phyloP scores from a whole-genome alignment of 2,329 filamentous ascomycete species.

The Pseudocercospora pini-densiflorae region DNA sequence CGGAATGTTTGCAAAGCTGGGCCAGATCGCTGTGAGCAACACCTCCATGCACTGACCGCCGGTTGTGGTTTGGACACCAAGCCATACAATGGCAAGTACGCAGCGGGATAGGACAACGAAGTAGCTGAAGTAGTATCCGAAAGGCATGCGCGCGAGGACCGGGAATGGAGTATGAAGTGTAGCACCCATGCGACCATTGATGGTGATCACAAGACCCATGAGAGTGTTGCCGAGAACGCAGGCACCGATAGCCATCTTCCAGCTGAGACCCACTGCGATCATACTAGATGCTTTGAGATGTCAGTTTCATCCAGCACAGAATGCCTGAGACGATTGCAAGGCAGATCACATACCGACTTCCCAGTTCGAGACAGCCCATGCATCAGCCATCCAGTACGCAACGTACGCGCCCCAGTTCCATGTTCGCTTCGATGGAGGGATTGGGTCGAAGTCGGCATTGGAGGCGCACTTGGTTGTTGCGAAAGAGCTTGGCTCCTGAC shows the following conservation, averaged over 20 bases:
- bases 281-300: slow-evolving; percentile 49
- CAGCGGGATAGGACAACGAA: slow-evolving; percentile 38
- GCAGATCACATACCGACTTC: slow-evolving; percentile 38
- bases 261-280: slow-evolving; percentile 58
- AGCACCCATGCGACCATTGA: slow-evolving; percentile 58
- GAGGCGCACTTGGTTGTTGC: slow-evolving; percentile 40
- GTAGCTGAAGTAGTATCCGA: slow-evolving; percentile 59
- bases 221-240: slow-evolving; percentile 34
- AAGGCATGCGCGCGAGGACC: slow-evolving; percentile 58
- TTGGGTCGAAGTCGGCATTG: slow-evolving; percentile 46
- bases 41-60: slow-evolving; percentile 34
- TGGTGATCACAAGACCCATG: slow-evolving; percentile 49
- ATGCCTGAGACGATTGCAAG: background rate
- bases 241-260: slow-evolving; percentile 57
- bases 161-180: slow-evolving; percentile 61
- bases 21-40: slow-evolving; percentile 56
- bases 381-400: slow-evolving; percentile 48
- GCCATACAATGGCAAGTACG: slow-evolving; percentile 39
- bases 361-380: slow-evolving; percentile 47
- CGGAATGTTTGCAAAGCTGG: slow-evolving; percentile 56
- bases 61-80: slow-evolving; percentile 37
- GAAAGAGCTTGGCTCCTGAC: slow-evolving; percentile 43
- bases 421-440: slow-evolving; percentile 44
- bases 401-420: slow-evolving; percentile 42
- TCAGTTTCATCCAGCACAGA: background rate